These are phyloP conservation scores for Stephania cephalantha DNA, from an alignment of 164 flowering plant genomes.

Conservation along the genomic window DNA sequence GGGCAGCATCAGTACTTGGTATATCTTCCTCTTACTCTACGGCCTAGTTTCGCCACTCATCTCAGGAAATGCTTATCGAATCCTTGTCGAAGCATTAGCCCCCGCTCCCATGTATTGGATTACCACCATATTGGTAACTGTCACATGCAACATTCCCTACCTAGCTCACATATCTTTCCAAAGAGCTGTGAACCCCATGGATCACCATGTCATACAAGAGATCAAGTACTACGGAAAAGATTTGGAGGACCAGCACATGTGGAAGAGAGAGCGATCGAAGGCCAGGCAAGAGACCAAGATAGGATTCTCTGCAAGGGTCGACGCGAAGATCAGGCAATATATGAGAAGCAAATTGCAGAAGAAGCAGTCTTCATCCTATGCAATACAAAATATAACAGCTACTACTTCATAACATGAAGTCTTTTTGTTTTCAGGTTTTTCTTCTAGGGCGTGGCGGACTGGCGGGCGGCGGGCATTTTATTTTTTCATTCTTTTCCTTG, in stretches of 20 bases:
- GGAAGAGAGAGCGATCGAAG: constrained; percentile 77
- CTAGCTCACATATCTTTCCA: constrained; percentile 70
- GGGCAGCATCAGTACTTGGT: constrained; percentile 88
- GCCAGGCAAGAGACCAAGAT: constrained; percentile 90
- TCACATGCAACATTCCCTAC: constrained; percentile 62
- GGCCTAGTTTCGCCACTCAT: constrained; percentile 45
- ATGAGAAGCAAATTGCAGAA: constrained; percentile 64
- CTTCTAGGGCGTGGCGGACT: neutral
- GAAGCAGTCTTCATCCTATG: constrained; percentile 32
- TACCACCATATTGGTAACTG: constrained; percentile 55
- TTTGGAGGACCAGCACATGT: constrained; percentile 69
- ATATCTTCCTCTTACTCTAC: constrained; percentile 62
- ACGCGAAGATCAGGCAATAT: constrained; percentile 73
- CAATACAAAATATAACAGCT: constrained; percentile 8
- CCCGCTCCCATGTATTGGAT: constrained; percentile 85
- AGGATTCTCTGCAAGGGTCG: constrained; percentile 92
- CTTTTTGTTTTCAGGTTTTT: constrained; percentile 1
- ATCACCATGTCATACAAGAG: constrained; percentile 92
- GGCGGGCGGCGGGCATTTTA: neutral
- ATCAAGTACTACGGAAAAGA: constrained; percentile 89
- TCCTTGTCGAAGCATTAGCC: constrained; percentile 72
- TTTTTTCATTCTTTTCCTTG: neutral
- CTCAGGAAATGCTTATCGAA: constrained; percentile 41
- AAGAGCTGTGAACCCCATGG: constrained; percentile 77
- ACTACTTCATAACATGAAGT: constrained; percentile 18